Base-by-base conservation (phyloP, 2,329 filamentous ascomycete species). In the Stagonosporopsis chrysanthemi region DNA sequence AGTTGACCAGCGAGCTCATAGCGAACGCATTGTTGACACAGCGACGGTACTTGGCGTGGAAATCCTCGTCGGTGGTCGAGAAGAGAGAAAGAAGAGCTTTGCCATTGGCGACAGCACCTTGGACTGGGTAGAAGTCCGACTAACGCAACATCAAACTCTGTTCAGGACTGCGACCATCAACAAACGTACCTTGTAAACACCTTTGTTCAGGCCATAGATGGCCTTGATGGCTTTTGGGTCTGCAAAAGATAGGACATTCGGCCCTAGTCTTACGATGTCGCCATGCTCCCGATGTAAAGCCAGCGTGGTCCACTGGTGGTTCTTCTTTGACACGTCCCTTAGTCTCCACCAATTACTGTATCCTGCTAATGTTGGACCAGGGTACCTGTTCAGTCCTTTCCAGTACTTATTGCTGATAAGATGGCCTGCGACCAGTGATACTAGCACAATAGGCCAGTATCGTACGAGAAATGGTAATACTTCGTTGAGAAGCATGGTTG, bases 171-270 rank as follows among this genome's bases (percentile, higher is more conserved):
- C 3, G 2, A 19, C n/a, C 15, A 29, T 39, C 19, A 8, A 19
- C 35, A 31, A 15, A 60, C 74, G 44, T 75, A 90, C 90, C 84
- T 95, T 95, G 44, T 84, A 78, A 65, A 92, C 90, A 0, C 90
- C 90, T 75, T 93, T 93, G 73, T 93, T 94, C 40, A 94, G 76
- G 0, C 90, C 90, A 72, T 95, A 96, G 41, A 95, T 93, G 11
- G 81, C 79, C 76, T 90, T 90, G 64, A 94, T 80, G 0, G 90
- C 89, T 56, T 84, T 84, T 0, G 91, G 90, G 63, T 91, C 84
- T 2, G 88, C 84, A 68, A 95, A 92, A 0, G 89, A 91, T 1
- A 95, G 76, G 0, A 80, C 80, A 61, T 92, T 92, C 1, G 91
- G 91, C 0, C 90, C 91, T 3, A 92, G 77, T 1, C 91, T 83